Conservation (phyloP, 2,329 filamentous ascomycete genomes). For the Penicillium thymicola region DNA sequence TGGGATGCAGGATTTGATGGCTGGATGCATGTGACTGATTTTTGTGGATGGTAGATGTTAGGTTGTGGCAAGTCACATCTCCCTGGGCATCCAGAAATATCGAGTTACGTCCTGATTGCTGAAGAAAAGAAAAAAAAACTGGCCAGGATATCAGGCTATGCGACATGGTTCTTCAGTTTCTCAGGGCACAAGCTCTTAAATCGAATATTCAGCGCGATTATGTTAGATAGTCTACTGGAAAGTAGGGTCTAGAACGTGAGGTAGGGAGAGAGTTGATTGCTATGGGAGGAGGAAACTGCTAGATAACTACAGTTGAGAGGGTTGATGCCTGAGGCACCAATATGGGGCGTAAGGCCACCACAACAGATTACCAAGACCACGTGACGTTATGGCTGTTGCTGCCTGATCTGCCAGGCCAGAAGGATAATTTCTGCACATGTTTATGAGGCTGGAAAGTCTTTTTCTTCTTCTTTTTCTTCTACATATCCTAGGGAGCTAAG, state of each 20-base stretch:
- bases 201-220: not conserved
- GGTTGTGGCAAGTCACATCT: not conserved
- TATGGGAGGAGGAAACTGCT: too few species aligned
- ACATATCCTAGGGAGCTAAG: not conserved
- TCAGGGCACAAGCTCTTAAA: not conserved
- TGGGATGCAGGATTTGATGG: not conserved
- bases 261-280: too few species aligned
- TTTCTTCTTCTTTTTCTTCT: not conserved
- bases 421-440: not conserved
- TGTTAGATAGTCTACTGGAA: too few species aligned
- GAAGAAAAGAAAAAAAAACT: not conserved
- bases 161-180: not conserved
- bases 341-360: too few species aligned
- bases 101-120: not conserved
- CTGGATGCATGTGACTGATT: not conserved
- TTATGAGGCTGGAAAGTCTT: not conserved
- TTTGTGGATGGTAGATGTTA: not conserved
- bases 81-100: not conserved
- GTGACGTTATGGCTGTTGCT: not conserved
- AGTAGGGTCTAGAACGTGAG: too few species aligned
- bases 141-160: not conserved
- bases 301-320: too few species aligned
- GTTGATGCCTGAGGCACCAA: too few species aligned
- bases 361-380: not conserved
- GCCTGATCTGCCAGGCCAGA: not conserved